phyloP scores from a whole-genome alignment of 2,329 filamentous ascomycete genomes.

The Colletotrichum sansevieriae region DNA sequence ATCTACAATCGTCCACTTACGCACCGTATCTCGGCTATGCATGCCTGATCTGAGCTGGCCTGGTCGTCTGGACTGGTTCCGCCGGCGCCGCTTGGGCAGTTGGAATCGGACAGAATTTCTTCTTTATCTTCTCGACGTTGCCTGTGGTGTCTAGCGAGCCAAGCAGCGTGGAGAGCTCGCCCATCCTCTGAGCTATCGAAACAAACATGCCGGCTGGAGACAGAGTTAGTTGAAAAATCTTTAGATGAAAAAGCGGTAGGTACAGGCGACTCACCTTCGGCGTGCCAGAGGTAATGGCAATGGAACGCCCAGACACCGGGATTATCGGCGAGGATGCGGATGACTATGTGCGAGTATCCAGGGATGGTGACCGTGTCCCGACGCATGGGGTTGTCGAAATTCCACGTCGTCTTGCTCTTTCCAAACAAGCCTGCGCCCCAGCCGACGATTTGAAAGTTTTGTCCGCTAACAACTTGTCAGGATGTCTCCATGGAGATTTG shows the following conservation, averaged over 20 bases:
- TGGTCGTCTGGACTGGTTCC: neutral
- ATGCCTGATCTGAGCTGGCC: neutral
- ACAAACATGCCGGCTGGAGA: slow-evolving; percentile 34
- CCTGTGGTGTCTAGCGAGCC: slow-evolving; percentile 16
- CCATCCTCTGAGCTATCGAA: slow-evolving; percentile 36
- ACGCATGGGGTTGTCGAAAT: slow-evolving; percentile 51
- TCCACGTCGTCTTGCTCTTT: slow-evolving; percentile 43
- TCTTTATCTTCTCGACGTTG: slow-evolving; percentile 17
- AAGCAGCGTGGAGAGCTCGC: slow-evolving; percentile 24
- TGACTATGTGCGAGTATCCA: slow-evolving; percentile 65
- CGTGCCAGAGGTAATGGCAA: slow-evolving; percentile 71
- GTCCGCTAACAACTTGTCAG: slow-evolving; percentile 49
- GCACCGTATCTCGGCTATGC: rapidly evolving
- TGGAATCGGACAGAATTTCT: slow-evolving; percentile 35
- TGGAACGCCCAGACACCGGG: slow-evolving; percentile 70
- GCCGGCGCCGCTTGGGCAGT: neutral
- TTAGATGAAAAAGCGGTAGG: neutral
- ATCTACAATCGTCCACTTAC: neutral
- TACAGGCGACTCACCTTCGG: slow-evolving; percentile 51
- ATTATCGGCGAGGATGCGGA: slow-evolving; percentile 69
- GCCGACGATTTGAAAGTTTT: slow-evolving; percentile 65
- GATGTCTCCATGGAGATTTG: too few relatives aligned
- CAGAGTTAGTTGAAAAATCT: neutral
- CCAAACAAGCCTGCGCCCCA: slow-evolving; percentile 52
- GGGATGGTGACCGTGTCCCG: slow-evolving; percentile 64